Percentiles rank a stretch among this genome's conserved stretches.
Evolutionary conservation across 139 green algal species (phyloP).

Genomic region (Chlorella sp.): DNA sequence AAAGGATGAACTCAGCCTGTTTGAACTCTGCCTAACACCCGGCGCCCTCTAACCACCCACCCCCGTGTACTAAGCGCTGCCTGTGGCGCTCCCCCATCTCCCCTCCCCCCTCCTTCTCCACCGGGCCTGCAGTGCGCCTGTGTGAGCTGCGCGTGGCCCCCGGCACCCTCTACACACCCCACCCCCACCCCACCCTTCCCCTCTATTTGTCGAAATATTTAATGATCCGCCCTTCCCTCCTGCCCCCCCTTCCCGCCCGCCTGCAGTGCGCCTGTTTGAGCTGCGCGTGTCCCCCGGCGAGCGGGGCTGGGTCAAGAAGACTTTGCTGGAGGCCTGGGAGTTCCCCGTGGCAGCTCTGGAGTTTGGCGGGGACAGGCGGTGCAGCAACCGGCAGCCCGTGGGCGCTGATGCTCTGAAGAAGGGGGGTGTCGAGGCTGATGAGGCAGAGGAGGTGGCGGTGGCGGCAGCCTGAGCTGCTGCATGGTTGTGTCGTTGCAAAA

Average conservation of each 20-base stretch:
- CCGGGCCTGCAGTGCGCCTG: too few species aligned
- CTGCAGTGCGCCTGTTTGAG: constrained; percentile 30
- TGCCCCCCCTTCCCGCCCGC: background rate
- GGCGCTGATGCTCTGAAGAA: too few species aligned
- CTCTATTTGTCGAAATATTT: too few species aligned
- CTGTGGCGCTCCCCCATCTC: too few species aligned
- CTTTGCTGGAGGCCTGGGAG: constrained; percentile 9
- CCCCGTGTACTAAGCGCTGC: too few species aligned
- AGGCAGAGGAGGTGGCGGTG: background rate
- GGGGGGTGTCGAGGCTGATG: background rate
- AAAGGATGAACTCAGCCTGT: too few species aligned
- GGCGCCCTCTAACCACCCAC: too few species aligned
- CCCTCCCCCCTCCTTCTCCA: too few species aligned
- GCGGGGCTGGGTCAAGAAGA: background rate
- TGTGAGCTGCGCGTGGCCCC: too few species aligned
- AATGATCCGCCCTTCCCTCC: background rate
- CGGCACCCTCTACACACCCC: too few species aligned
- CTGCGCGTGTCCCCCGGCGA: background rate
- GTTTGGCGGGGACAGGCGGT: constrained; percentile 37
- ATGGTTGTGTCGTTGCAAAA: too few species aligned
- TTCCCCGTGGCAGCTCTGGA: constrained; percentile 16
- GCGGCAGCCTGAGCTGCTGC: background rate
- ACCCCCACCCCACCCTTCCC: background rate
- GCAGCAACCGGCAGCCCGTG: background rate
- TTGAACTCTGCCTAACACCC: background rate